Base-by-base conservation (phyloP, 345 rosid genomes). In the Eucalyptus paniculata region DNA sequence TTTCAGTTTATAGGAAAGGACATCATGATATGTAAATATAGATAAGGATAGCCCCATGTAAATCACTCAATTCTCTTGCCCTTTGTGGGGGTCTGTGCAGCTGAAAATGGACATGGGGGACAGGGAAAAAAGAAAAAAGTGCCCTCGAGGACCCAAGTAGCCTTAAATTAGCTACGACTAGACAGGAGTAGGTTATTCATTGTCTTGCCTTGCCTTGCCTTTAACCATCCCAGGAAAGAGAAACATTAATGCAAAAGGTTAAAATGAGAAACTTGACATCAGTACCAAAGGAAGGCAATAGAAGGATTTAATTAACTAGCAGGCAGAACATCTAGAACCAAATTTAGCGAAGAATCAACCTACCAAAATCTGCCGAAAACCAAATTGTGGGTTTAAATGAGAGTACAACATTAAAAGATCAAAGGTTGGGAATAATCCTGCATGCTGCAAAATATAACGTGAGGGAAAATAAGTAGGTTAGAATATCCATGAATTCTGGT, bases 381-480 rank as follows among this genome's bases (percentile, higher is more conserved):
- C 95, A 9, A 65, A 87, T 89, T 89, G 89, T 87, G 97, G 97
- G 87, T 95, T 95, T 87, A 95, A 91, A 88, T 92, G 94, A 14
- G 99, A 97, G 90, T 95, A 96, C 96, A 95, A 90, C 87, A 86
- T 93, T 67, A 97, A 90, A 89, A 96, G 96, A 90, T 96, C 99
- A 69, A 94, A 97, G 85, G 94, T 92, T 49, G 99, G 99, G 92
- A 97, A 94, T 49, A 97, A 91, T 88, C 99, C 99, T 69, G 99
- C 99, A 87, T 91, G 90, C 99, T 96, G 95, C 93, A 93, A 28
- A 58, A 87, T 88, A 37, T 89, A 42, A 91, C 86, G n/a, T 88
- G 85, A 21, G 47, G 47, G 83, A 77, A 11, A 77, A 12, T 37
- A 77, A 37, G 83, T 77, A 77, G 24, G 28, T 40, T 77, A 77